Conservation (phyloP, 2,329 filamentous ascomycete genomes). For the Botrytis sinoallii region DNA sequence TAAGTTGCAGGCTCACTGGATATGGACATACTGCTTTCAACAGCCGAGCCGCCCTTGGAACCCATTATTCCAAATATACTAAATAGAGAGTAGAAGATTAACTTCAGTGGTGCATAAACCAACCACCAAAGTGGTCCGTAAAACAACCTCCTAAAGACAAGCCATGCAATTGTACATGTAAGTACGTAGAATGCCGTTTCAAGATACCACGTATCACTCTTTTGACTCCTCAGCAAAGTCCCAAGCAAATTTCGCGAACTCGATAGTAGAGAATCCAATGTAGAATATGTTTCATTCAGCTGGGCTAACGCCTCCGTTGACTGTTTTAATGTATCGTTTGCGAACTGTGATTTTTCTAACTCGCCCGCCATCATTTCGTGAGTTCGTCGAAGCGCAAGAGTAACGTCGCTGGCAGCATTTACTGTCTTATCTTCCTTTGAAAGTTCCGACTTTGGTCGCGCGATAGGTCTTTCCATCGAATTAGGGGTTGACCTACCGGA, state of each 20-base stretch:
- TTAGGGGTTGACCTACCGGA: constrained; percentile 35
- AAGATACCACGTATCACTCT: constrained; percentile 97
- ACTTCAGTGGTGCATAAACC: constrained; percentile 74
- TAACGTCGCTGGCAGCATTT: constrained; percentile 78
- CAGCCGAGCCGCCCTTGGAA: constrained; percentile 20
- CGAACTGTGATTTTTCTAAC: constrained; percentile 82
- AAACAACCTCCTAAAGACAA: constrained; percentile 77
- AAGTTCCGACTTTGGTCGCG: constrained; percentile 25
- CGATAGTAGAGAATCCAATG: constrained; percentile 72
- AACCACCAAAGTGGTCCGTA: constrained; percentile 93
- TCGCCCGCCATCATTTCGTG: constrained; percentile 84
- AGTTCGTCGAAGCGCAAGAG: constrained; percentile 75
- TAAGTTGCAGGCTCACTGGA: constrained; percentile 20
- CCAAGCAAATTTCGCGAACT: constrained; percentile 73
- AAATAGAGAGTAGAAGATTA: constrained; percentile 58
- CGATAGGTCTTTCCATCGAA: constrained; percentile 39
- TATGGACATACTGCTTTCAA: constrained; percentile 20
- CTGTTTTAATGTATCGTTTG: constrained; percentile 81
- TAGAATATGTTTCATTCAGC: constrained; percentile 76
- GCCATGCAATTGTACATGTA: constrained; percentile 73
- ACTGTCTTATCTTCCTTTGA: constrained; percentile 68
- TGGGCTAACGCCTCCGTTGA: constrained; percentile 78
- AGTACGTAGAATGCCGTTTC: constrained; percentile 86
- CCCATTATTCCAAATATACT: constrained; percentile 49
- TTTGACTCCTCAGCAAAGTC: constrained; percentile 80